These are phyloP conservation scores for Cladosporium sphaerospermum DNA, from an alignment of 2,329 filamentous ascomycete genomes.

Conservation along the genomic window DNA sequence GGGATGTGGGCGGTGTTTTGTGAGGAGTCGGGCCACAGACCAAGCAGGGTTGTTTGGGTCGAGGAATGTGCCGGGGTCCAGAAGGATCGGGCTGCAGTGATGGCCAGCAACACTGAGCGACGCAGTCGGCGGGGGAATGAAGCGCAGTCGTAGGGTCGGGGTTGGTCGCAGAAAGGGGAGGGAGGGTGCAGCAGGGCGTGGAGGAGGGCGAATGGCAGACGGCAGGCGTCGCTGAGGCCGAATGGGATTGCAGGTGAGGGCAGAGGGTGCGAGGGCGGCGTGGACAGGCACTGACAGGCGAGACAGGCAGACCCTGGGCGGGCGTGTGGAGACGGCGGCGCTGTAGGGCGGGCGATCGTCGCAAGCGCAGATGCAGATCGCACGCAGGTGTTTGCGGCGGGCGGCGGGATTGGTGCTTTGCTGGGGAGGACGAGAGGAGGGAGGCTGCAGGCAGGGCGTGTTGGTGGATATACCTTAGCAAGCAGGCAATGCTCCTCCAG, in stretches of 20 bases:
- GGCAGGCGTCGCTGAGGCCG: background rate
- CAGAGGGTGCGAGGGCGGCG: background rate
- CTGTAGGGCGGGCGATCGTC: background rate
- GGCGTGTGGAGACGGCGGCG: background rate
- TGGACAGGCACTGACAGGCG: background rate
- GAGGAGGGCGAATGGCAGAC: background rate
- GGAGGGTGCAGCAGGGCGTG: background rate
- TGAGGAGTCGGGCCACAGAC: background rate
- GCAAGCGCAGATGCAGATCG: too few species aligned
- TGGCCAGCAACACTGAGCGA: constrained; percentile 8
- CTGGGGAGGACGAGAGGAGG: too few species aligned
- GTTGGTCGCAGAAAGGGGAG: background rate
- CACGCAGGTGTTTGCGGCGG: too few species aligned
- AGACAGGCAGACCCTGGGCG: background rate
- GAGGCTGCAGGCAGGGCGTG: too few species aligned
- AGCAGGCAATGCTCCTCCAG: too few species aligned
- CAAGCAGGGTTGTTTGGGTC: background rate
- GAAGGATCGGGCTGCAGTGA: background rate
- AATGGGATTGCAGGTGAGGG: constrained; percentile 1
- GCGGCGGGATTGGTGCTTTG: too few species aligned
- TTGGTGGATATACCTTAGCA: too few species aligned
- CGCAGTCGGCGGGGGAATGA: background rate
- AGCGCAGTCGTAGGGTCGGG: background rate
- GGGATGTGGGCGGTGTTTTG: background rate
- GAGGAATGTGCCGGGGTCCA: constrained; percentile 5